Base-by-base conservation (phyloP, 1,284 basidiomycete species). In the Calocybe gambosa region DNA sequence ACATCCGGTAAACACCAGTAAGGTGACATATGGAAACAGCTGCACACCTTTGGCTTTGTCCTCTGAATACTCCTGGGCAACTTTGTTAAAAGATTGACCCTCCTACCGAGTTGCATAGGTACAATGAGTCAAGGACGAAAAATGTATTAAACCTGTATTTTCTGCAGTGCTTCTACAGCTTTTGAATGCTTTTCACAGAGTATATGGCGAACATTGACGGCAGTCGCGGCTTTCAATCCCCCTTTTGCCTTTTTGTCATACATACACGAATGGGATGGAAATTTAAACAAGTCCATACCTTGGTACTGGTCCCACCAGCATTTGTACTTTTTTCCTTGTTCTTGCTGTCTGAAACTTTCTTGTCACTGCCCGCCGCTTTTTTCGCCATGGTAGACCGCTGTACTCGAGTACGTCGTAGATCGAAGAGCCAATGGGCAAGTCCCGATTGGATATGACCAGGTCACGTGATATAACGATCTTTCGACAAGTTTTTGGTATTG, bases 121-220 rank as follows among this genome's bases (percentile, higher is more conserved):
- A 46, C 46, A 9, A 23, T 40, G 36, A 39, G 12, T 46, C 25
- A 47, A 29, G 12, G 15, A 41, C 45, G 19, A 44, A 36, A 42
- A 3, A 48, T 13, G 21, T 15, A 31, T 46, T 56, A 41, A 58
- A 85, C 85, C 73, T 89, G 76, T 36, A 92, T 77, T 63, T 87
- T 86, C 61, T 80, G 73, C 39, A 90, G 61, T 0, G 89, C 89
- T 59, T 92, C 86, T 42, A 73, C 70, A 0, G 78, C 85, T 56
- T 77, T 85, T 5, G 85, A 84, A 48, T 89, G 84, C 57, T 92
- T 92, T 65, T 92, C 89, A 63, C 89, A 92, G 16, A 92, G 68
- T 41, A 92, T 88, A 62, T 92, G 89, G 19, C 89, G 79, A 23
- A 91, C 87, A 58, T 90, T 90, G 34, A 91, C 69, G 19, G 87